Evolutionary conservation across 306 rosid species (phyloP), one percentile per base, ranked within the genome.

Genomic region (Malus orientalis): DNA sequence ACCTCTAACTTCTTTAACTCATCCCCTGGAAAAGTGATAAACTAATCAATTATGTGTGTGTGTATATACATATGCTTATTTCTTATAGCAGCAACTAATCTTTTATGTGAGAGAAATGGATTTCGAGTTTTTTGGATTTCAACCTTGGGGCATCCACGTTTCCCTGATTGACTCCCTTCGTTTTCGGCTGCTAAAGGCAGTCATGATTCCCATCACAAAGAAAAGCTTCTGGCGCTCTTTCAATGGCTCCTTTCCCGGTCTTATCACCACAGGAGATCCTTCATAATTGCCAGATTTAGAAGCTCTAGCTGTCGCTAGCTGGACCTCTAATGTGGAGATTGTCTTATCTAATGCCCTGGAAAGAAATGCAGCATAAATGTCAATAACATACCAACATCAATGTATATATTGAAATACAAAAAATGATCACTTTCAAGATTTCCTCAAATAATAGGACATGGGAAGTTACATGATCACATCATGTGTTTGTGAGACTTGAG

Each of bases 121-220:
- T 30, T 38, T 47, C 14, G 29, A 62, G 40, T 58, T 33, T 42
- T 27, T 25, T 49, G 58, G 58, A 20, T 59, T 22, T 58, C 53
- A 30, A 88, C 89, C 91, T 79, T 25, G 86, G 55, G 89, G 91
- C 89, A 88, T 81, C 91, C 91, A 88, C 30, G 91, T 88, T 71
- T 83, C 89, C 81, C 91, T 81, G 71, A 88, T 81, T 42, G 91
- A 88, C 71, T 83, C 91, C 75, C 91, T 83, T 81, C 91, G 81
- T 77, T 88, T 85, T 81, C 88, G 82, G 60, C 91, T 88, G 78
- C 87, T 88, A 76, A 88, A 88, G 40, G 87, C 89, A 13, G 89
- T 85, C 45, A 85, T 88, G 77, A 87, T 83, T 83, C 91, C 91
- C 91, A 87, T 87, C 23, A 87, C 91, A 79, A 87, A 87, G 83